Base-by-base conservation (phyloP, 805 yeast species). In the Teunomyces funiuensis region DNA sequence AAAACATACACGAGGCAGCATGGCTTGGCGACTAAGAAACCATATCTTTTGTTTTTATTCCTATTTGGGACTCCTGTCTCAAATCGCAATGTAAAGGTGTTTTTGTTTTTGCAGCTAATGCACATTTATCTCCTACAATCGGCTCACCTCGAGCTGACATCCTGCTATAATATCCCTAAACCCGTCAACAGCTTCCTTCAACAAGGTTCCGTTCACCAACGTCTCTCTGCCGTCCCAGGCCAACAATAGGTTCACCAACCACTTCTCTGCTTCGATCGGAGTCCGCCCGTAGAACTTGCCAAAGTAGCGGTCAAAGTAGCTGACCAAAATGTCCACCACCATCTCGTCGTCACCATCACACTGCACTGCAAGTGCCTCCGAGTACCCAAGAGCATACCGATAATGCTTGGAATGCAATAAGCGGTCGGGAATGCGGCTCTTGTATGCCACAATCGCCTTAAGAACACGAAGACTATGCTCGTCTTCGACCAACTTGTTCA, bases 251-350 rank as follows among this genome's bases (percentile, higher is more conserved):
- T 41, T 40, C 11, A 41, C 42, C 22, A 48, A 22, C 52, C 52
- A 48, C 16, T 40, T 39, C 22, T 45, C 49, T 8, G 48, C 52
- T n/a, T 44, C 44, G 4, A 40, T 22, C 7, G 46, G 33, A 3
- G 25, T 17, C 22, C 28, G 27, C 9, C 43, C 47, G 31, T 43
- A 45, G 36, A 44, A 48, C 30, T 47, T 40, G 8, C 46, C 49
- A 31, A 48, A 45, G 31, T 28, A 48, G 28, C 52, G 49, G 33
- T 48, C 49, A 41, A 48, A 48, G 36, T 39, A 27, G 19, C 41
- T 39, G 14, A 33, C 47, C 33, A 48, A 25, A 1, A 40, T 34
- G 5, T 41, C 41, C 25, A 39, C 36, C 13, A 45, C 36, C 11
- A 33, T 33, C 26, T 41, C 40, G 16, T 43, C 44, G 25, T 37